Evolutionary conservation across 2,329 filamentous ascomycete species (phyloP).

Genomic region (Diplodia mutila): DNA sequence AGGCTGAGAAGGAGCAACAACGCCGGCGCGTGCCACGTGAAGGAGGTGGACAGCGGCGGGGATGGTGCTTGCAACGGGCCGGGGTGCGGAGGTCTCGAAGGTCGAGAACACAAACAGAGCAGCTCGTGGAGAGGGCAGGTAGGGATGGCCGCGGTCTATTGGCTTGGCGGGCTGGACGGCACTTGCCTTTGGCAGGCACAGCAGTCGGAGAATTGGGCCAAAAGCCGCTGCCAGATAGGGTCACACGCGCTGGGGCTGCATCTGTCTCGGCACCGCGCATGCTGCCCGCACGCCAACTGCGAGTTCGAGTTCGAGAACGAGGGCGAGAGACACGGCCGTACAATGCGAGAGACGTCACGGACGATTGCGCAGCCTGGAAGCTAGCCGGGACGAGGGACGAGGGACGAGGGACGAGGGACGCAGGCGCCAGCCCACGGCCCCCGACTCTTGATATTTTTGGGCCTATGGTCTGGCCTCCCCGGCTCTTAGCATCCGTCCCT

Average conservation of each 20-base stretch:
- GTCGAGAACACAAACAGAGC: background rate
- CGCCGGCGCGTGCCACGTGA: conserved; percentile 11
- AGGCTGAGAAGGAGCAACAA: background rate
- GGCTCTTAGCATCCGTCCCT: background rate
- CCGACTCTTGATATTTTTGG: conserved; percentile 14
- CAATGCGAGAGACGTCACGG: too few species aligned
- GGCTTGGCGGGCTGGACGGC: conserved; percentile 18
- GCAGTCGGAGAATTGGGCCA: conserved; percentile 18
- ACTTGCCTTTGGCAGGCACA: background rate
- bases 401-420: conserved; percentile 2
- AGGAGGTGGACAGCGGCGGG: background rate
- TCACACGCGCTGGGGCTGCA: background rate
- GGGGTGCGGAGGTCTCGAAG: background rate
- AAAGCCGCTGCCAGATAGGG: background rate
- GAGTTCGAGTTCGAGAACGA: background rate
- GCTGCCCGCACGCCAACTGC: background rate
- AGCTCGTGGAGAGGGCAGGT: conserved; percentile 11
- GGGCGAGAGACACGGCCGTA: background rate
- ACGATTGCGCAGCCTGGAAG: background rate
- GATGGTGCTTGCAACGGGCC: background rate
- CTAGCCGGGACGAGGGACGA: conserved; percentile 10
- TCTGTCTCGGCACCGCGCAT: conserved; percentile 17
- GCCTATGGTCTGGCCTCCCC: background rate
- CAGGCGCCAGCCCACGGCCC: background rate
- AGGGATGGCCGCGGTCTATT: conserved; percentile 13